Conservation (phyloP, 164 flowering plant species). For the Magnolia sinica region DNA sequence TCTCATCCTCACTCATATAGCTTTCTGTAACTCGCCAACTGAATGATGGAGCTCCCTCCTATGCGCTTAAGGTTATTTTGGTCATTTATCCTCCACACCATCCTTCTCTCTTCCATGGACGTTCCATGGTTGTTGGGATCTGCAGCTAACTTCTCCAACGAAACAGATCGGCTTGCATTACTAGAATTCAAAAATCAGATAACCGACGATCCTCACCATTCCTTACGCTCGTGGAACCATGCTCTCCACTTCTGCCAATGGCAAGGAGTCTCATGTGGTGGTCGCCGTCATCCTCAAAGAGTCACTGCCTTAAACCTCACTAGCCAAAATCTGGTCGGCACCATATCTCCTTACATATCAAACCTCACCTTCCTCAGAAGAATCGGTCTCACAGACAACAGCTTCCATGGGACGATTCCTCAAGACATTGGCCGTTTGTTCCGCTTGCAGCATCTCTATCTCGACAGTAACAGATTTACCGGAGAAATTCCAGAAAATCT, state of each 20-base stretch:
- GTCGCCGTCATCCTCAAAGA: slow-evolving; percentile 11
- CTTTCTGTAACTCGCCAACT: background rate
- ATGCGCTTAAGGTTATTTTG: background rate
- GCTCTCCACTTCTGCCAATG: background rate
- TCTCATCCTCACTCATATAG: too few species aligned
- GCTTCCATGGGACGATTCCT: slow-evolving; percentile 30
- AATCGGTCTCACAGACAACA: slow-evolving; percentile 34
- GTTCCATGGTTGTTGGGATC: background rate
- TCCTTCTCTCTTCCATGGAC: slow-evolving; percentile 10
- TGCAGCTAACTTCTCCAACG: background rate
- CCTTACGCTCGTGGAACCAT: background rate
- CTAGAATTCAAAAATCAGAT: background rate
- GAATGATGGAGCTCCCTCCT: background rate
- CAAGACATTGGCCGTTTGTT: slow-evolving; percentile 25
- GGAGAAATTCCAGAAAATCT: slow-evolving; percentile 34
- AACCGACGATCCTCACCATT: background rate
- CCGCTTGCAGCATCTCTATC: slow-evolving; percentile 23
- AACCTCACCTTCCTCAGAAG: slow-evolving; percentile 39
- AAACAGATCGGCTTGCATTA: background rate
- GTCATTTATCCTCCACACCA: background rate
- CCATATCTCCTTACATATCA: slow-evolving; percentile 31
- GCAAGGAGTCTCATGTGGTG: background rate
- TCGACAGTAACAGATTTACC: slow-evolving; percentile 28
- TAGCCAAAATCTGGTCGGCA: slow-evolving; percentile 15
- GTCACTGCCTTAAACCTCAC: slow-evolving; percentile 21